phyloP scores from a whole-genome alignment of 257 asterid species.

The Solanum rostratum region DNA sequence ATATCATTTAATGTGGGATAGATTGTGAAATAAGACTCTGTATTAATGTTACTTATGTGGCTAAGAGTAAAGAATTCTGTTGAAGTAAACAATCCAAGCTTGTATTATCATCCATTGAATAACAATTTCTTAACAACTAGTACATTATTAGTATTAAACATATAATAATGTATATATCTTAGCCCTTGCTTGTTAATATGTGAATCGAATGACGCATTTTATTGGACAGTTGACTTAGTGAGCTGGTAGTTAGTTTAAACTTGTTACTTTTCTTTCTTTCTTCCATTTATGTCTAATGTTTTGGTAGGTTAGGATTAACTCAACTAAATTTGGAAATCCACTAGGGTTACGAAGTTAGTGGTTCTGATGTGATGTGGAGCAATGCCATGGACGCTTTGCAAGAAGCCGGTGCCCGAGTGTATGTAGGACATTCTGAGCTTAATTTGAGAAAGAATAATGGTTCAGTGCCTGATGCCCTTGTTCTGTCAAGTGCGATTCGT shows the following conservation, averaged over 20 bases:
- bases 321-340: neutral
- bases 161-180: neutral
- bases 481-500: slow-evolving; percentile 27
- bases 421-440: slow-evolving; percentile 21
- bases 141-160: neutral
- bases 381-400: slow-evolving; percentile 19
- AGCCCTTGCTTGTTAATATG: neutral
- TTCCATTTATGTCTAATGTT: neutral
- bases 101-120: neutral
- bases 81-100: neutral
- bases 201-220: neutral
- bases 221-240: neutral
- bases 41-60: neutral
- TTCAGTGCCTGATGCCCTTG: slow-evolving; percentile 18
- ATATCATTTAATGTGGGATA: neutral
- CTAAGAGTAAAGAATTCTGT: neutral
- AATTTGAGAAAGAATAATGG: slow-evolving; percentile 7
- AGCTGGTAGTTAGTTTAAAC: neutral
- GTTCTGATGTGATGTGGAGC: slow-evolving; percentile 29
- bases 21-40: neutral
- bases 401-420: slow-evolving; percentile 19
- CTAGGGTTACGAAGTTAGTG: slow-evolving; percentile 25
- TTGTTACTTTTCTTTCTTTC: neutral
- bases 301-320: neutral
- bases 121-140: neutral